Evolutionary conservation across 176 grass and related monocot species (phyloP).

Genomic region (Neostapfia colusana): DNA sequence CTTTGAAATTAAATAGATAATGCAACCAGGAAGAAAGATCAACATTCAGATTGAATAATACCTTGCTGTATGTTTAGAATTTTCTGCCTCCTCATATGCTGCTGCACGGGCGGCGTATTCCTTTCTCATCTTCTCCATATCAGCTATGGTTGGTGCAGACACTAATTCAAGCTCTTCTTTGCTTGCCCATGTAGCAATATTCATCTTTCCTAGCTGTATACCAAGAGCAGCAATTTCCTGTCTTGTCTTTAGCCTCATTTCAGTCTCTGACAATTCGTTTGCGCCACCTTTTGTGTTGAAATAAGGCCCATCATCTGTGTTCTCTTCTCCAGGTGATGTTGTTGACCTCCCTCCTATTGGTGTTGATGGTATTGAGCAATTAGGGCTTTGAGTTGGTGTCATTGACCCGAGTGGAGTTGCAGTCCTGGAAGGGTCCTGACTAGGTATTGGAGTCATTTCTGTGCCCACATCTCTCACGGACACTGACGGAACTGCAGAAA

Average conservation of each 20-base stretch:
- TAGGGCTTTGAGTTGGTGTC: conserved; percentile 74
- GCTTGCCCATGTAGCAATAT: conserved; percentile 93
- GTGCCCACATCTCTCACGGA: conserved; percentile 85
- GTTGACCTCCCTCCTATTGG: conserved; percentile 59
- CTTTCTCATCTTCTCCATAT: conserved; percentile 53
- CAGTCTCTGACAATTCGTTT: conserved; percentile 68
- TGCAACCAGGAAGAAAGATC: background rate
- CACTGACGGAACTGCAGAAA: conserved; percentile 45
- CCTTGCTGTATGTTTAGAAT: conserved; percentile 77
- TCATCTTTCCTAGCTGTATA: conserved; percentile 91
- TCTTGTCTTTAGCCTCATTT: conserved; percentile 72
- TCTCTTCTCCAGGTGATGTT: conserved; percentile 44
- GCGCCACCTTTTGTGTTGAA: conserved; percentile 54
- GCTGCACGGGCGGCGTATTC: conserved; percentile 73
- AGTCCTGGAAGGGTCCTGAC: conserved; percentile 74
- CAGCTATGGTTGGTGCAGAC: conserved; percentile 53
- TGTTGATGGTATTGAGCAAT: conserved; percentile 75
- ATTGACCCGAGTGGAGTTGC: conserved; percentile 73
- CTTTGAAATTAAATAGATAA: conserved; percentile 11
- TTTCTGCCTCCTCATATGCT: conserved; percentile 84
- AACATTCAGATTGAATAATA: conserved; percentile 38
- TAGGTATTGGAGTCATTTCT: conserved; percentile 95
- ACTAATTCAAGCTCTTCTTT: conserved; percentile 74
- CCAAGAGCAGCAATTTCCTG: conserved; percentile 91
- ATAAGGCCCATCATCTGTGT: conserved; percentile 40